These are phyloP conservation scores for Pelargonium fulgidum DNA, from an alignment of 441 rosid species.

Conservation along the genomic window DNA sequence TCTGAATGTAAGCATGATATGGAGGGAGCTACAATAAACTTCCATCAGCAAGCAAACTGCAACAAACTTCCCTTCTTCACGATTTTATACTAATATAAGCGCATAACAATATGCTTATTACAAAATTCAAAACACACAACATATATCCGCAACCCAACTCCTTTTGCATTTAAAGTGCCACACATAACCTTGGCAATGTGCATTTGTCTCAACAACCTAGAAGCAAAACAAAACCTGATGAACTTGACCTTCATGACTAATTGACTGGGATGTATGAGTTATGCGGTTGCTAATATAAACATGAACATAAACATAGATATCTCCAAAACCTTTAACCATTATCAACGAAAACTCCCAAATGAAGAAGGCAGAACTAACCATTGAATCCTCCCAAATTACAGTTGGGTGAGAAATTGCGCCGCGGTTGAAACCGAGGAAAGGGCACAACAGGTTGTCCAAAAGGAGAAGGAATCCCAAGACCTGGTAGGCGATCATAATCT, in stretches of 20 bases:
- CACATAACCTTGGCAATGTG: not conserved
- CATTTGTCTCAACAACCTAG: not conserved
- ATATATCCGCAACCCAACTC: not conserved
- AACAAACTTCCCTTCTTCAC: too few species aligned
- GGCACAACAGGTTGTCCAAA: constrained; percentile 19
- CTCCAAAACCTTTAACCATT: not conserved
- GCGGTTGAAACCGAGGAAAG: constrained; percentile 9
- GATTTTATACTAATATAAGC: too few species aligned
- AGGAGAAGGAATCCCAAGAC: constrained; percentile 20
- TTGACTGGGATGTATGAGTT: not conserved
- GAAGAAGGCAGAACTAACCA: constrained; percentile 5
- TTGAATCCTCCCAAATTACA: constrained; percentile 34
- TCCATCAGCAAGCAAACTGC: too few species aligned
- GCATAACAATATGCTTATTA: not conserved
- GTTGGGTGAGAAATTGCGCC: constrained; percentile 18
- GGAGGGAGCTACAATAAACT: too few species aligned
- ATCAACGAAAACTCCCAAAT: not conserved
- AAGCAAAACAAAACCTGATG: not conserved
- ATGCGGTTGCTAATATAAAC: not conserved
- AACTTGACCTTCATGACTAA: not conserved
- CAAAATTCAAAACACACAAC: not conserved
- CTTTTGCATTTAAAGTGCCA: not conserved
- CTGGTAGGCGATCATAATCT: constrained; percentile 33
- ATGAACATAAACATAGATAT: not conserved
- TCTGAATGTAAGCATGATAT: too few species aligned